phyloP scores from a whole-genome alignment of 805 yeast genomes.

The Candida argentea region DNA sequence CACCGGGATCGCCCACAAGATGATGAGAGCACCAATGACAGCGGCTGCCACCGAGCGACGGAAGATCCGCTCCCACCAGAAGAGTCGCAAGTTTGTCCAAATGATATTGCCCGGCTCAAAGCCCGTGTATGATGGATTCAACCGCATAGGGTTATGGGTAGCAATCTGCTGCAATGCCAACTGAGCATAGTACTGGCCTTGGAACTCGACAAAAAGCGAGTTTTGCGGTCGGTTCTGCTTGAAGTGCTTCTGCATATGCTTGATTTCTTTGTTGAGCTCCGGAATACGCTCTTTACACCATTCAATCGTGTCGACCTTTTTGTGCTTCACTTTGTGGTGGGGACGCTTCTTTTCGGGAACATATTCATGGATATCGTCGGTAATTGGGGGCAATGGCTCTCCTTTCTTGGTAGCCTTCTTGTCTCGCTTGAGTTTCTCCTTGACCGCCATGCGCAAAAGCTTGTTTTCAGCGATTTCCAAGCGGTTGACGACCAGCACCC shows the following conservation, averaged over 20 bases:
- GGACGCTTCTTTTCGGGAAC: constrained; percentile 66
- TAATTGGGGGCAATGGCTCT: constrained; percentile 28
- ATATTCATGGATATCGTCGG: constrained; percentile 41
- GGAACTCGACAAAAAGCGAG: constrained; percentile 71
- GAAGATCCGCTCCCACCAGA: constrained; percentile 68
- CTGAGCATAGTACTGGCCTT: constrained; percentile 66
- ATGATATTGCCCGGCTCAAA: constrained; percentile 51
- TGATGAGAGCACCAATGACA: constrained; percentile 44
- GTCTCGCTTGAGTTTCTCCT: constrained; percentile 51
- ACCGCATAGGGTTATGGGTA: constrained; percentile 56
- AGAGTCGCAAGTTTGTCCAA: constrained; percentile 67
- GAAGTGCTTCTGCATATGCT: constrained; percentile 41
- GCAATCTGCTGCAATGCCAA: constrained; percentile 54
- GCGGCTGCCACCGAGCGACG: constrained; percentile 43
- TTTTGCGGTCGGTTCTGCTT: constrained; percentile 53
- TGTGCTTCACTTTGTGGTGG: constrained; percentile 40
- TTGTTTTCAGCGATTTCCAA: constrained; percentile 60
- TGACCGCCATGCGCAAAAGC: constrained; percentile 52
- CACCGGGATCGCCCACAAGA: constrained; percentile 80
- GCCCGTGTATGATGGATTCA: constrained; percentile 53
- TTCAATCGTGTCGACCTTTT: constrained; percentile 55
- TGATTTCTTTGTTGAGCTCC: constrained; percentile 45
- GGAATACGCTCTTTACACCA: constrained; percentile 50
- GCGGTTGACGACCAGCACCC: constrained; percentile 48
- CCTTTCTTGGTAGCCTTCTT: too few relatives aligned